Percentiles rank a stretch among this genome's conserved stretches.
These are phyloP conservation scores for Termitomyces sp. DNA, from an alignment of 768 basidiomycete species.

Conservation along the genomic window DNA sequence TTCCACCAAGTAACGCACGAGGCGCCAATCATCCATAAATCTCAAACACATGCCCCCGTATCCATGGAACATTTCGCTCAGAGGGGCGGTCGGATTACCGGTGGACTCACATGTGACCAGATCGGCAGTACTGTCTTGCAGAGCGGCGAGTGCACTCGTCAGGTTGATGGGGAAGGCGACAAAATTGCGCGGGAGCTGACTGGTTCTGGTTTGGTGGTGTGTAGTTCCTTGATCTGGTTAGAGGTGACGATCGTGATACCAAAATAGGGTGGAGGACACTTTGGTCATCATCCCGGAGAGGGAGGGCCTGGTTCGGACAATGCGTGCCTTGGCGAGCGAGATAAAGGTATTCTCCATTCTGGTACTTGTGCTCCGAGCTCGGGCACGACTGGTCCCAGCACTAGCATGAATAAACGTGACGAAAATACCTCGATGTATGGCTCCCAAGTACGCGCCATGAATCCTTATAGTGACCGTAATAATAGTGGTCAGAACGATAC, in stretches of 20 bases:
- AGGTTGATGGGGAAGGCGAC: conserved; percentile 1
- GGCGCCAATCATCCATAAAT: conserved; percentile 30
- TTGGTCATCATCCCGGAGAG: background rate
- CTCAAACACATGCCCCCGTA: conserved; percentile 26
- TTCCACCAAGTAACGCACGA: conserved; percentile 30
- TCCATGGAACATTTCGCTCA: conserved; percentile 24
- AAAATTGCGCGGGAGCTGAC: background rate
- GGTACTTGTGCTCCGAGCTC: background rate
- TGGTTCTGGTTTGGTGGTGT: background rate
- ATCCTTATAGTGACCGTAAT: background rate
- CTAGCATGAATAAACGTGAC: background rate
- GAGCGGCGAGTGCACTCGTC: background rate
- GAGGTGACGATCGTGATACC: background rate
- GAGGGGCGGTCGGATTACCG: background rate
- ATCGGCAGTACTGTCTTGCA: background rate
- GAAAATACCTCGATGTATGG: background rate
- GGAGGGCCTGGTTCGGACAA: background rate
- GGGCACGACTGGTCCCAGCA: background rate
- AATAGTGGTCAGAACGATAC: background rate
- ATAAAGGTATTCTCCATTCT: background rate
- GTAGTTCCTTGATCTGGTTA: background rate
- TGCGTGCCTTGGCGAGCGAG: background rate
- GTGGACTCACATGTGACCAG: background rate
- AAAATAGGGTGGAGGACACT: background rate
- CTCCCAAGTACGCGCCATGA: background rate